Evolutionary conservation across 2,329 filamentous ascomycete genomes (phyloP).

Genomic region (Dactylella cylindrospora): DNA sequence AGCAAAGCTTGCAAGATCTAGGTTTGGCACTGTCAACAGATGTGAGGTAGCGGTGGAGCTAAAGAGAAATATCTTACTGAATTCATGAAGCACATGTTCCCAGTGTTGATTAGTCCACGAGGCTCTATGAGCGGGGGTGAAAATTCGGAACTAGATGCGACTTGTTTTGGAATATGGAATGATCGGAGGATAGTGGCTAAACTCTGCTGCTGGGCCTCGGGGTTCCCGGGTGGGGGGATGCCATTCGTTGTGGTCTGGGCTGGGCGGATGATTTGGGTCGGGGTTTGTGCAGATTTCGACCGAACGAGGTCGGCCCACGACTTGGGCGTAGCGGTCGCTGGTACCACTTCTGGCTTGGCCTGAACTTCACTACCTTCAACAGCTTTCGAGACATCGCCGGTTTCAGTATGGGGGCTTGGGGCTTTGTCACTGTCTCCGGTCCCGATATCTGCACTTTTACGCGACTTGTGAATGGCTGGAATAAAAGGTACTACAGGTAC

Average conservation of each 20-base stretch:
- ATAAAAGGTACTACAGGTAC: slow-evolving; percentile 36
- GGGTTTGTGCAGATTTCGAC: slow-evolving; percentile 47
- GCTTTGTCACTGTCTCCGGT: slow-evolving; percentile 23
- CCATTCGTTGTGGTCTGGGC: slow-evolving; percentile 50
- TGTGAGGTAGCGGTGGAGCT: no score
- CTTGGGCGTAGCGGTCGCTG: slow-evolving; percentile 50
- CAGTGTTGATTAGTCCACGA: slow-evolving; percentile 89
- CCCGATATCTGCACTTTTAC: slow-evolving; percentile 45
- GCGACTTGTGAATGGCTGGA: slow-evolving; percentile 37
- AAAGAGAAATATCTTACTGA: slow-evolving; percentile 69
- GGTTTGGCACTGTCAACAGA: no score
- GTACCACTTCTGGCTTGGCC: slow-evolving; percentile 46
- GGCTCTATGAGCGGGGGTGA: slow-evolving; percentile 85
- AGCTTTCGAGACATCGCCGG: slow-evolving; percentile 42
- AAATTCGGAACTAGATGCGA: slow-evolving; percentile 56
- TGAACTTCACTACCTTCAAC: slow-evolving; percentile 13
- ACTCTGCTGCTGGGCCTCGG: slow-evolving; percentile 61
- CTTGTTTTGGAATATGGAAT: slow-evolving; percentile 61
- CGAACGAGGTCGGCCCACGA: slow-evolving; percentile 68
- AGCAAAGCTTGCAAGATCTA: slow-evolving; percentile 93
- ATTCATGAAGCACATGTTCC: slow-evolving; percentile 99
- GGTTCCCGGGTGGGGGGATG: neutral
- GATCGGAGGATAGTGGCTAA: slow-evolving; percentile 74
- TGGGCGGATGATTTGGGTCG: slow-evolving; percentile 50
- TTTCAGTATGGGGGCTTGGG: neutral